Evolutionary conservation across 2,329 filamentous ascomycete species (phyloP), one percentile per base, ranked within the genome.

Genomic region (Cercospora sp.): DNA sequence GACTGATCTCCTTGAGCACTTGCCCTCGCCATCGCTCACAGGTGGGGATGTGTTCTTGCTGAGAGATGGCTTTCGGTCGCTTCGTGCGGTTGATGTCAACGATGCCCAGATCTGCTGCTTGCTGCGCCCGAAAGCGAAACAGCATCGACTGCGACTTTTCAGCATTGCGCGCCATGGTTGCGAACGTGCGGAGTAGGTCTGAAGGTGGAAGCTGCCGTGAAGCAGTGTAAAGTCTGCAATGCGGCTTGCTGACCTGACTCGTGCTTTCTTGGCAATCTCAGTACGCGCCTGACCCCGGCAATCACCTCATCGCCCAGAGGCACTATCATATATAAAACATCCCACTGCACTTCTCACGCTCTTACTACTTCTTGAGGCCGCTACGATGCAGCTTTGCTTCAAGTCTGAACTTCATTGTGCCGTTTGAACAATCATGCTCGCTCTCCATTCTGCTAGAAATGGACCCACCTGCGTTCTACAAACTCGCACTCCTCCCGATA

Each of bases 101-200:
- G 81, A 98, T 97, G 78, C 94, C 94, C 59, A 97, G 87, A 82
- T 97, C 94, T 72, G 93, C 93, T 73, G 94, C 94, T 87, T 98
- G 95, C 76, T 94, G 92, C 78, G 97, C 95, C 80, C 95, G 93
- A 86, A 99, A 99, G 86, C 95, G 94, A 85, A 97, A 99, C 81
- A 99, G 94, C 94, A 99, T 99, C 59, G 94, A 97, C 85, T 99
- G 95, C 77, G 95, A 94, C 82, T 98, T 99, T 87, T 98, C 94
- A 57, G 92, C 94, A 82, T 98, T 97, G 79, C 94, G 94, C 78
- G 94, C 94, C 94, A 78, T 78, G 30, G 34, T 72, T 66, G 63
- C 49, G 24, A 28, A 9, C 16, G 34, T 40, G 53, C 16, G 9
- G 43, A n/a, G 26, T 34, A 32, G 40, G 16, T 26, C 6, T 53